Evolutionary conservation across 148 eudicot genomes (phyloP).

Genomic region (Rhododendron simsii): DNA sequence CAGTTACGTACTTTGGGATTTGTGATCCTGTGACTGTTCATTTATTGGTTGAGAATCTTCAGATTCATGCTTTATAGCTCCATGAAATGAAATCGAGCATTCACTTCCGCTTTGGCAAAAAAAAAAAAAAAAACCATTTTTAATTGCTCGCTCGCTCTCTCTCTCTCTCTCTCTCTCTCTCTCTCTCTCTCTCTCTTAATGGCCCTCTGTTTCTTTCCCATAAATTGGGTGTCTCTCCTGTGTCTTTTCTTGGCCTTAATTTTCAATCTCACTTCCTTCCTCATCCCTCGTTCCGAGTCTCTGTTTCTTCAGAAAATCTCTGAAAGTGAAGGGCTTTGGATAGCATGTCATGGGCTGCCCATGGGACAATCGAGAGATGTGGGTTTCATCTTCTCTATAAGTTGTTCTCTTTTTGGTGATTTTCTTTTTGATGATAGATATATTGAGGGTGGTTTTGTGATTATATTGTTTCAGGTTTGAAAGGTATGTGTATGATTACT

Average conservation of each 20-base stretch:
- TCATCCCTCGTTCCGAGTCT: neutral
- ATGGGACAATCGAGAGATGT: slow-evolving; percentile 13
- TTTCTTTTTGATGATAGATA: neutral
- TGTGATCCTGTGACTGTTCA: neutral
- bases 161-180: neutral
- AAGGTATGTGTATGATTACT: slow-evolving; percentile 3
- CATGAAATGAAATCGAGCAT: neutral
- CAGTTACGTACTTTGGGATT: neutral
- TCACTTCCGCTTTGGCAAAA: neutral
- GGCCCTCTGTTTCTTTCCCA: neutral
- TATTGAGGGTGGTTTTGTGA: neutral
- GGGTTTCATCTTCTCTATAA: slow-evolving; percentile 2
- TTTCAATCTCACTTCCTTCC: neutral
- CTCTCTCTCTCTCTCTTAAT: neutral
- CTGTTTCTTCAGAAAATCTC: neutral
- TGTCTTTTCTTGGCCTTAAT: neutral
- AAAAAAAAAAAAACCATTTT: neutral
- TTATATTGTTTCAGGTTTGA: neutral
- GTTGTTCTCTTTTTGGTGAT: neutral
- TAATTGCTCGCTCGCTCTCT: neutral
- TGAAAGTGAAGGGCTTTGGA: neutral
- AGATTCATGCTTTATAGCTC: slow-evolving; percentile 1
- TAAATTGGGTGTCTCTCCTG: neutral
- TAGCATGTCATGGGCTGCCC: neutral
- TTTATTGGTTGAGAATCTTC: neutral